Evolutionary conservation across 768 basidiomycete genomes (phyloP).

Genomic region (Exsudoporus frostii): DNA sequence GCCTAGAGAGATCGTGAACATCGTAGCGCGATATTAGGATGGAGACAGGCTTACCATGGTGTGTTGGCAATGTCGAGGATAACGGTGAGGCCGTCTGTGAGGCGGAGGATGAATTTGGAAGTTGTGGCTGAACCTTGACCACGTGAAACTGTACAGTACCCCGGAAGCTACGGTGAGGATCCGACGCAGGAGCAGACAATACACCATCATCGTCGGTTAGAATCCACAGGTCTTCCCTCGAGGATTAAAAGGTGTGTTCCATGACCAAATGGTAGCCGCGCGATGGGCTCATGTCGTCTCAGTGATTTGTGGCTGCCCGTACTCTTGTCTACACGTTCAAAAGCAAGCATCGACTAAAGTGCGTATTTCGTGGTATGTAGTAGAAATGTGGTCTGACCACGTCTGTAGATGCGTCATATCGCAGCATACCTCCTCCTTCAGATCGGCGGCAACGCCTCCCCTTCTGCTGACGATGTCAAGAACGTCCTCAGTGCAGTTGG

Average conservation of each 20-base stretch:
- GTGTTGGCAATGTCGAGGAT: slow-evolving; percentile 26
- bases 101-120: slow-evolving; percentile 33
- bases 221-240: slow-evolving; percentile 91
- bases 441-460: slow-evolving; percentile 86
- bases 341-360: slow-evolving; percentile 43
- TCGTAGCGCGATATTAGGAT: background rate
- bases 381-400: background rate
- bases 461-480: slow-evolving; percentile 84
- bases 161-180: slow-evolving; percentile 15
- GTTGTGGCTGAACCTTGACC: slow-evolving; percentile 40
- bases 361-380: slow-evolving; percentile 13
- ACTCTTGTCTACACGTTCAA: slow-evolving; percentile 33
- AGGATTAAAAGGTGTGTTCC: slow-evolving; percentile 75
- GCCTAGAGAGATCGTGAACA: slow-evolving; percentile 45
- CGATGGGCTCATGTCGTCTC: slow-evolving; percentile 16
- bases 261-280: background rate
- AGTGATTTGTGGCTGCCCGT: slow-evolving; percentile 95
- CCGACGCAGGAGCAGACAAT: background rate
- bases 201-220: slow-evolving; percentile 63
- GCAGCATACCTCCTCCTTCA: slow-evolving; percentile 98
- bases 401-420: slow-evolving; percentile 77
- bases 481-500: slow-evolving; percentile 82
- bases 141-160: slow-evolving; percentile 65
- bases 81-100: slow-evolving; percentile 11
- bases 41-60: slow-evolving; percentile 30